Percentiles rank a stretch among this genome's conserved stretches.
phyloP scores from a whole-genome alignment of 352 stramenopile species.

The Pythium chondricola region DNA sequence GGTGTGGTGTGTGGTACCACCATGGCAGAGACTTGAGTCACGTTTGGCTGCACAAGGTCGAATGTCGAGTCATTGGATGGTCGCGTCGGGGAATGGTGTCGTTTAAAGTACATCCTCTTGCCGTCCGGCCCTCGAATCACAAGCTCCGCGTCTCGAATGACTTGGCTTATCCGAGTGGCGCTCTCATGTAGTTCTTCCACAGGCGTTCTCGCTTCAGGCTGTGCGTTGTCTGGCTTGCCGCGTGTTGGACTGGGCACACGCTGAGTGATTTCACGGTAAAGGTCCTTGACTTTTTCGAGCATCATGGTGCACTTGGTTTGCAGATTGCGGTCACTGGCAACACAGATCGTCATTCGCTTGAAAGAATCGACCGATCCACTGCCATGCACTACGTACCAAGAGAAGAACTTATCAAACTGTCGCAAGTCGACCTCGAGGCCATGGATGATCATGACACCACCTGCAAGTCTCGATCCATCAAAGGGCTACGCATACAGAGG shows the following conservation, averaged over 20 bases:
- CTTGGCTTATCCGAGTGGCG: neutral
- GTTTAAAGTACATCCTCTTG: slow-evolving; percentile 39
- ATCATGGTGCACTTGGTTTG: slow-evolving; percentile 15
- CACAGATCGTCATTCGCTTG: no score
- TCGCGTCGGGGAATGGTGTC: slow-evolving; percentile 1
- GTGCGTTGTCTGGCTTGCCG: neutral
- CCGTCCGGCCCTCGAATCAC: slow-evolving; percentile 26
- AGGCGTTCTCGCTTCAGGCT: neutral
- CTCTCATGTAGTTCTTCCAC: neutral
- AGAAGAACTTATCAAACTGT: no score
- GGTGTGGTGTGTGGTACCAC: neutral
- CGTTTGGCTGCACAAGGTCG: neutral
- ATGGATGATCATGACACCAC: no score
- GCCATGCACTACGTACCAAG: no score
- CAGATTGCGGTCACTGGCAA: slow-evolving; percentile 12
- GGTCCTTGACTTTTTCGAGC: slow-evolving; percentile 8
- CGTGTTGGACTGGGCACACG: neutral
- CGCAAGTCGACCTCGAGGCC: no score
- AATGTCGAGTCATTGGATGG: neutral
- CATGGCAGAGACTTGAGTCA: neutral
- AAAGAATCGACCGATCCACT: no score
- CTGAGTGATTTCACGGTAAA: slow-evolving; percentile 6
- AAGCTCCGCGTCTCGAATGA: slow-evolving; percentile 24
- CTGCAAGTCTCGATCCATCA: no score
- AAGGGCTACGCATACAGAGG: no score